phyloP scores from a whole-genome alignment of 192 early-diverging fungal genomes.

The Dissophora ornata region DNA sequence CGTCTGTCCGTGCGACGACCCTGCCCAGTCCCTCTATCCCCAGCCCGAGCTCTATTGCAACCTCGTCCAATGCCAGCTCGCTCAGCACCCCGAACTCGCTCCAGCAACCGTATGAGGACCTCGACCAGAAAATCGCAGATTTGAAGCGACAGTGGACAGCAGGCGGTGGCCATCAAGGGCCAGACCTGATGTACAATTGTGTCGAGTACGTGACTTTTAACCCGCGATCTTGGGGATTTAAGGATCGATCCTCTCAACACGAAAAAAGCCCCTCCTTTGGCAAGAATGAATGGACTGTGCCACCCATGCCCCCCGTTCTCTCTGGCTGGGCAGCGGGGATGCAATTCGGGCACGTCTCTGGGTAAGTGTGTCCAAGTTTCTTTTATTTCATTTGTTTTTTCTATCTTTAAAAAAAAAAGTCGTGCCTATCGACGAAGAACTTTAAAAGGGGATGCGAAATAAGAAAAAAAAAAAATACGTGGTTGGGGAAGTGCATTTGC shows the following conservation, averaged over 20 bases:
- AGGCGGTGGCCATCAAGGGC: conserved; percentile 23
- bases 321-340: conserved; percentile 43
- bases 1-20: conserved; percentile 38
- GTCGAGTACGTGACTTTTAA: conserved; percentile 42
- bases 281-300: conserved; percentile 36
- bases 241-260: conserved; percentile 25
- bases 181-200: conserved; percentile 31
- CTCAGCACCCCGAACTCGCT: conserved; percentile 39
- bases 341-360: conserved; percentile 23
- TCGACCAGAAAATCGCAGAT: conserved; percentile 41
- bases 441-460: too few relatives aligned
- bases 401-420: too few relatives aligned
- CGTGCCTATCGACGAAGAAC: neutral
- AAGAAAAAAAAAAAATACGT: too few relatives aligned
- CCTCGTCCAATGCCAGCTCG: conserved; percentile 36
- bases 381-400: neutral
- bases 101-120: conserved; percentile 24
- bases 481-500: neutral
- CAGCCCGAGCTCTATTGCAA: conserved; percentile 39
- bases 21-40: conserved; percentile 47
- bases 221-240: conserved; percentile 36
- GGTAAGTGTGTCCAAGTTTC: conserved; percentile 23
- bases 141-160: conserved; percentile 33
- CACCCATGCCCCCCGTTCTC: conserved; percentile 18
- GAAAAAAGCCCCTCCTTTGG: conserved; percentile 20